phyloP scores from a whole-genome alignment of 2,329 filamentous ascomycete genomes.

The Pseudocercospora crystallina region DNA sequence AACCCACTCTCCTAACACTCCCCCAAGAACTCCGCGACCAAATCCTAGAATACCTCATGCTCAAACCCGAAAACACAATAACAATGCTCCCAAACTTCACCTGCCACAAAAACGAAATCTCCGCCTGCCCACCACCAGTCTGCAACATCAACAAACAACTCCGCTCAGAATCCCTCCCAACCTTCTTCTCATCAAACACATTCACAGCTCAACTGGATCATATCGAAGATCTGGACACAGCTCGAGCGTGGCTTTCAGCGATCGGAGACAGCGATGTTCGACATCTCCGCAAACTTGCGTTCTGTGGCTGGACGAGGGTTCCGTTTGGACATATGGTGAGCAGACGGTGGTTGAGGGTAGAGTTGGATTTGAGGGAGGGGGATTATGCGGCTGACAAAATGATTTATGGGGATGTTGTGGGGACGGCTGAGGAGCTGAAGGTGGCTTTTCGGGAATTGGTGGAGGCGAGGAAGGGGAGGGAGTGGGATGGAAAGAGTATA shows the following conservation, averaged over 20 bases:
- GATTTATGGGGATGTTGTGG: neutral
- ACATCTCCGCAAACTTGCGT: conserved; percentile 17
- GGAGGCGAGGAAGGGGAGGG: conserved; percentile 9
- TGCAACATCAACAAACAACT: conserved; percentile 24
- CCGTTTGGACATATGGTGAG: conserved; percentile 27
- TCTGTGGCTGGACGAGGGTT: conserved; percentile 27
- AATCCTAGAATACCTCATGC: conserved; percentile 24
- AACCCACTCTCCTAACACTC: conserved; percentile 22
- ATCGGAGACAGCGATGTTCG: conserved; percentile 24
- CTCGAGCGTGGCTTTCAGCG: conserved; percentile 21
- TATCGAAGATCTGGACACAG: conserved; percentile 19
- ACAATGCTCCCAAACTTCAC: conserved; percentile 23
- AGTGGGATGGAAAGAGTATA: conserved; percentile 17
- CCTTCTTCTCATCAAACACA: conserved; percentile 27
- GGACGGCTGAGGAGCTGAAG: conserved; percentile 18
- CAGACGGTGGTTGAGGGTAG: conserved; percentile 21
- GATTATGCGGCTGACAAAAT: conserved; percentile 4
- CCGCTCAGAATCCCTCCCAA: conserved; percentile 23
- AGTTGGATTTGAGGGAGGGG: conserved; percentile 22
- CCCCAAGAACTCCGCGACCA: conserved; percentile 29
- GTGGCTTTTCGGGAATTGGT: conserved; percentile 16
- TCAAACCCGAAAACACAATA: conserved; percentile 24
- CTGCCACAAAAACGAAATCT: conserved; percentile 20
- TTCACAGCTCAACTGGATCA: conserved; percentile 28
- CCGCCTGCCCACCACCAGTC: conserved; percentile 23